These are phyloP conservation scores for baker's yeast (Saccharomyces cerevisiae) DNA, from an alignment of 805 yeast species.

Conservation along the genomic window DNA sequence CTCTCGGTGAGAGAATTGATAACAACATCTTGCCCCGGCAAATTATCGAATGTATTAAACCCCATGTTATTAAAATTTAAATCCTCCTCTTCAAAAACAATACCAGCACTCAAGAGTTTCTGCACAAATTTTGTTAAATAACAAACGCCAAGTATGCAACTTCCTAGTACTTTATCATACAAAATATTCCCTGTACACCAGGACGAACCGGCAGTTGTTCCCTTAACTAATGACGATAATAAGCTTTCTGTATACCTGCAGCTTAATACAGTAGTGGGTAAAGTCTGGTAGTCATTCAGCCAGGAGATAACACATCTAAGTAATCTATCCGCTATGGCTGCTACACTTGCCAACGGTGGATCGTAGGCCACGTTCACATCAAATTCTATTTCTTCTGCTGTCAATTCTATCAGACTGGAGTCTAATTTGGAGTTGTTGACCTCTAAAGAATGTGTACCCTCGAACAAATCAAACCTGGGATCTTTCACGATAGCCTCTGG, in stretches of 20 bases:
- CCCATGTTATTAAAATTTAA: conserved; percentile 57
- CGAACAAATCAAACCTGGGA: conserved; percentile 56
- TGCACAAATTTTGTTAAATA: conserved; percentile 43
- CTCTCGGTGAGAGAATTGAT: conserved; percentile 26
- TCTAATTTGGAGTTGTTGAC: conserved; percentile 65
- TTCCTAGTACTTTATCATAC: conserved; percentile 44
- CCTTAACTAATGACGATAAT: conserved; percentile 4
- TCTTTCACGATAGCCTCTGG: conserved; percentile 53
- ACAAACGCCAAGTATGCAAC: conserved; percentile 45
- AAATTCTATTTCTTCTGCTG: conserved; percentile 39
- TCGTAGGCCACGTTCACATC: conserved; percentile 33
- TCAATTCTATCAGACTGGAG: conserved; percentile 54
- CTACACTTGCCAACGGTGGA: conserved; percentile 35
- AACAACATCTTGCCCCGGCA: conserved; percentile 17
- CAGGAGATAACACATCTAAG: conserved; percentile 55
- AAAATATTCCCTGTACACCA: conserved; percentile 24
- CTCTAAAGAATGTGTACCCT: conserved; percentile 86
- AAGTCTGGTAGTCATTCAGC: conserved; percentile 59
- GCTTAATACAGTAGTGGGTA: conserved; percentile 71
- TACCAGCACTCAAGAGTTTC: conserved; percentile 45
- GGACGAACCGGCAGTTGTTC: conserved; percentile 1
- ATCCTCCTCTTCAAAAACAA: conserved; percentile 69
- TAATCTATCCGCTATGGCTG: conserved; percentile 47
- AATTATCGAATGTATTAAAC: conserved; percentile 33
- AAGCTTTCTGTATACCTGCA: conserved; percentile 59